Evolutionary conservation across 192 early-diverging fungal species (phyloP).

Genomic region (Dimargaris xerosporica): DNA sequence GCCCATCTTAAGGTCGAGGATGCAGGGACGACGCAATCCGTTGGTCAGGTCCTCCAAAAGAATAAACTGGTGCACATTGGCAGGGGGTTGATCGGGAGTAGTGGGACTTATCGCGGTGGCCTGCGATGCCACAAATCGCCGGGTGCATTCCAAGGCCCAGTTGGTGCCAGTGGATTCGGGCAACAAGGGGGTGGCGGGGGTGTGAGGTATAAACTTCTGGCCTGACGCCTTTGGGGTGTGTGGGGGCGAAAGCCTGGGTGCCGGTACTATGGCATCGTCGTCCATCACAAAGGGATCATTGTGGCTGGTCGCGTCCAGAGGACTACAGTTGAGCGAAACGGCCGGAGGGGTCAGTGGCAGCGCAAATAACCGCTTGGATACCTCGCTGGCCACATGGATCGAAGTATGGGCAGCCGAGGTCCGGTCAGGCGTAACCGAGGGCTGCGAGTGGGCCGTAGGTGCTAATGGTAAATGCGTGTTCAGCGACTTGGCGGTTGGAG

Average conservation of each 20-base stretch:
- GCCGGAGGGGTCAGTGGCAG: constrained; percentile 4
- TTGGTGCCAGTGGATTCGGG: background rate
- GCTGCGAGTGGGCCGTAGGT: no score
- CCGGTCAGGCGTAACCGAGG: no score
- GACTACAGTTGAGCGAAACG: constrained; percentile 1
- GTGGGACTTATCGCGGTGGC: constrained; percentile 14
- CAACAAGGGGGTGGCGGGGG: background rate
- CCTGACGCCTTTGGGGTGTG: background rate
- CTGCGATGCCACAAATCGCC: constrained; percentile 15
- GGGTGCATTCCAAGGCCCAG: constrained; percentile 6
- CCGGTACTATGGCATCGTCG: background rate
- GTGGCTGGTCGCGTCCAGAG: background rate
- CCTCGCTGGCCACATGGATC: no score
- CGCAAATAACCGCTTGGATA: no score
- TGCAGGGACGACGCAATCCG: constrained; percentile 76
- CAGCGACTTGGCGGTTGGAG: background rate
- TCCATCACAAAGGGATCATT: constrained; percentile 9
- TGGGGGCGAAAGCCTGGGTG: constrained; percentile 9
- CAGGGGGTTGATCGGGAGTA: background rate
- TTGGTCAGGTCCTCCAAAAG: constrained; percentile 88
- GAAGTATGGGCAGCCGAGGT: no score
- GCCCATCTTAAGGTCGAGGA: constrained; percentile 98
- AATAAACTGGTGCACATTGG: constrained; percentile 64
- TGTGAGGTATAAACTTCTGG: background rate
- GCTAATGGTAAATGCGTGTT: background rate